Evolutionary conservation across 305 asterid species (phyloP).

Genomic region (Coffea humblotiana): DNA sequence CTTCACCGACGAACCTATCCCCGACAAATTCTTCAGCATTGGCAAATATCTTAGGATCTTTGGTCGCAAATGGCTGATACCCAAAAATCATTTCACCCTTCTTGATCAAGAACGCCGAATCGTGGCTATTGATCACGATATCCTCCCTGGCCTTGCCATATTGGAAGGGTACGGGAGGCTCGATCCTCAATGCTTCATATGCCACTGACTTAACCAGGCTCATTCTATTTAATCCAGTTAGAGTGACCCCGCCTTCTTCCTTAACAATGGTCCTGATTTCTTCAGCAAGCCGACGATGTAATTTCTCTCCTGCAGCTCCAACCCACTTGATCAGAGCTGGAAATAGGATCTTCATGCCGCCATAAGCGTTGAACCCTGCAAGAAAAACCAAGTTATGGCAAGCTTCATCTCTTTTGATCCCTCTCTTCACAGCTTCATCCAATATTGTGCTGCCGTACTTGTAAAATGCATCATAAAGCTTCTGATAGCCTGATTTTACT

Average conservation of each 20-base stretch:
- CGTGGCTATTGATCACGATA: constrained; percentile 34
- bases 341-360: constrained; percentile 45
- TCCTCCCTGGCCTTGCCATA: constrained; percentile 52
- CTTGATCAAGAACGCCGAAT: constrained; percentile 37
- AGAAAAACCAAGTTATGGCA: constrained; percentile 50
- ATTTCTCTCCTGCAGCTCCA: constrained; percentile 37
- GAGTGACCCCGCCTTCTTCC: constrained; percentile 46
- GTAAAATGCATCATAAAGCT: constrained; percentile 30
- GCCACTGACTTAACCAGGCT: constrained; percentile 43
- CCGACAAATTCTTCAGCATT: constrained; percentile 37
- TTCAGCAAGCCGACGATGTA: constrained; percentile 38
- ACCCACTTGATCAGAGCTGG: constrained; percentile 49
- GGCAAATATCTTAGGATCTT: constrained; percentile 37
- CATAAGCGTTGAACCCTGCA: constrained; percentile 54
- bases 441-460: constrained; percentile 27
- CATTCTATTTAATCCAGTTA: constrained; percentile 41
- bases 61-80: constrained; percentile 54
- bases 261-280: constrained; percentile 42
- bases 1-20: constrained; percentile 50
- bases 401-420: constrained; percentile 54
- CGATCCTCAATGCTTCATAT: constrained; percentile 51
- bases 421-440: constrained; percentile 47
- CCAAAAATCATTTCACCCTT: constrained; percentile 55
- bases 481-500: constrained; percentile 37
- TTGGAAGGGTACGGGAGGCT: constrained; percentile 50